These are phyloP conservation scores for Pisolithus orientalis DNA, from an alignment of 768 basidiomycete species.

Conservation along the genomic window DNA sequence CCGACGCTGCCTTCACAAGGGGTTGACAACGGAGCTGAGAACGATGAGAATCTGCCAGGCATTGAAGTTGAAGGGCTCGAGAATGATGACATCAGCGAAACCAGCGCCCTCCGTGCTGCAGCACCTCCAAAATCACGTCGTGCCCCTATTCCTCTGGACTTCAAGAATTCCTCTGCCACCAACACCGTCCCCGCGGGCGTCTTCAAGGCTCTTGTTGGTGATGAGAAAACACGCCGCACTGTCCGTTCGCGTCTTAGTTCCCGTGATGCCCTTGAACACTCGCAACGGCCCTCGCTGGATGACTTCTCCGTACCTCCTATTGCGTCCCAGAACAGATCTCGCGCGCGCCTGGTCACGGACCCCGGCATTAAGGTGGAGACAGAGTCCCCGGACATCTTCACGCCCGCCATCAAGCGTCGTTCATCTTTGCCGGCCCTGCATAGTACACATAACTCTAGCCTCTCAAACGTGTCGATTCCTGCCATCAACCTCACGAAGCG, in stretches of 20 bases:
- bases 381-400: constrained; percentile 37
- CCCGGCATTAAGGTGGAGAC: constrained; percentile 36
- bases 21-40: constrained; percentile 4
- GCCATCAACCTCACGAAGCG: constrained; percentile 48
- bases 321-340: constrained; percentile 51
- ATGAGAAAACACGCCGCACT: constrained; percentile 61
- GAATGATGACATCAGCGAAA: constrained; percentile 6
- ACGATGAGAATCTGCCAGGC: constrained; percentile 6
- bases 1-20: constrained; percentile 30
- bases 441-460: constrained; percentile 37
- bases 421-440: constrained; percentile 55
- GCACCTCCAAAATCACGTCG: constrained; percentile 42
- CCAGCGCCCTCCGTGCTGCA: constrained; percentile 7
- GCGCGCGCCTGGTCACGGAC: constrained; percentile 52
- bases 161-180: constrained; percentile 54
- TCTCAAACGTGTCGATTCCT: constrained; percentile 39
- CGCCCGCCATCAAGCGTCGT: constrained; percentile 39
- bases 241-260: constrained; percentile 77
- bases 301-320: constrained; percentile 67
- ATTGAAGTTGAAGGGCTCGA: constrained; percentile 7
- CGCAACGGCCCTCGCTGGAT: constrained; percentile 67
- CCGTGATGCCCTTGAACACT: constrained; percentile 65
- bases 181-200: constrained; percentile 82
- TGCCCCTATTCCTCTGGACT: constrained; percentile 76
- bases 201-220: constrained; percentile 71